Conservation (phyloP, 106 monocot genomes). For the Apostasia ramifera region DNA sequence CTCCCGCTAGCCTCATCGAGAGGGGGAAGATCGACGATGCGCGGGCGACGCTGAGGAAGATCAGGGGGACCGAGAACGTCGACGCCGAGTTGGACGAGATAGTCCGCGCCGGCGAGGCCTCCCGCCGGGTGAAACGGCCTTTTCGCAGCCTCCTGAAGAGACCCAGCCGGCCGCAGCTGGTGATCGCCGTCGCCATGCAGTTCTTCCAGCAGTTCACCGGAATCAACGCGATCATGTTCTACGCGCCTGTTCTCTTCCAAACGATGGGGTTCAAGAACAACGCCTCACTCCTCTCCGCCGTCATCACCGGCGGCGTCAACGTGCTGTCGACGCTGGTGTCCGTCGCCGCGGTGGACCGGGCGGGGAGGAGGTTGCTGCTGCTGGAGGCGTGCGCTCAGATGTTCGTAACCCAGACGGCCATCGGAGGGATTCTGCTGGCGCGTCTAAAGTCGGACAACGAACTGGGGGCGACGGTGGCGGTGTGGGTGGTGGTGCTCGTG, state of each 20-base stretch:
- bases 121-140: slow-evolving; percentile 21
- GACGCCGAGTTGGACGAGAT: slow-evolving; percentile 22
- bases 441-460: slow-evolving; percentile 11
- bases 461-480: neutral
- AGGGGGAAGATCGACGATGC: slow-evolving; percentile 6
- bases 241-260: slow-evolving; percentile 37
- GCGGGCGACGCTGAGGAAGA: slow-evolving; percentile 10
- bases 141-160: slow-evolving; percentile 18
- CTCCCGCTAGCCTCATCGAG: slow-evolving; percentile 40
- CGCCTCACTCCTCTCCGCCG: slow-evolving; percentile 24
- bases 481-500: slow-evolving; percentile 12
- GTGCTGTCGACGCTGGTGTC: slow-evolving; percentile 23
- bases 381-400: slow-evolving; percentile 29
- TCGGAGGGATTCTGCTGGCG: slow-evolving; percentile 13
- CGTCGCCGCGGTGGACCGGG: slow-evolving; percentile 17
- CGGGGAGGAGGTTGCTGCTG: slow-evolving; percentile 25
- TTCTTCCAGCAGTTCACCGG: slow-evolving; percentile 47
- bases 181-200: slow-evolving; percentile 30
- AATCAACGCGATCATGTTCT: slow-evolving; percentile 41
- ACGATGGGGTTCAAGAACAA: slow-evolving; percentile 31
- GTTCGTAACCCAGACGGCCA: slow-evolving; percentile 23
- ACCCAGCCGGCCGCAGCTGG: slow-evolving; percentile 25
- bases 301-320: slow-evolving; percentile 26
- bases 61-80: slow-evolving; percentile 23
- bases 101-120: slow-evolving; percentile 11